These are phyloP conservation scores for Botrytis fragariae DNA, from an alignment of 2,329 filamentous ascomycete genomes.

Conservation along the genomic window DNA sequence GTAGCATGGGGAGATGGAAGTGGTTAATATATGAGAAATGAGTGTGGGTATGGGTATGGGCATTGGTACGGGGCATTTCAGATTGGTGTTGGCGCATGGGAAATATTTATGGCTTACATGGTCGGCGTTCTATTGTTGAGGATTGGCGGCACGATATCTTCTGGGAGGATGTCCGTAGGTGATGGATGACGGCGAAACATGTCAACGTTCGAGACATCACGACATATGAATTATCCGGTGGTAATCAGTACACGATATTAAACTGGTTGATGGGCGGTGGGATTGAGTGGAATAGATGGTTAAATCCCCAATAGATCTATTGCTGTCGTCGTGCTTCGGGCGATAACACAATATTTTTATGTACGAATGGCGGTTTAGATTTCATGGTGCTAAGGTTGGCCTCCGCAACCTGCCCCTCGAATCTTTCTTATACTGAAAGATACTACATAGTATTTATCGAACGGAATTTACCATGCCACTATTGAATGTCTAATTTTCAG, in stretches of 20 bases:
- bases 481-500: neutral
- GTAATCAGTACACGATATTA: neutral
- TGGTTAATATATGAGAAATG: neutral
- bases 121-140: conserved; percentile 2
- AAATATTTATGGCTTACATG: neutral
- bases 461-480: neutral
- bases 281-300: neutral
- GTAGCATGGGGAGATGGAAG: neutral
- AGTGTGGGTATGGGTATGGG: neutral
- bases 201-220: neutral
- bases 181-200: neutral
- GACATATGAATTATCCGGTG: neutral
- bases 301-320: too few species aligned
- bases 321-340: neutral
- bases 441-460: neutral
- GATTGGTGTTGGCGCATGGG: neutral
- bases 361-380: neutral
- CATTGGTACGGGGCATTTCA: neutral
- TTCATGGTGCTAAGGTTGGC: neutral
- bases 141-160: conserved; percentile 3
- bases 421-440: neutral
- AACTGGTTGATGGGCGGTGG: neutral
- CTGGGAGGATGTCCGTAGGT: neutral
- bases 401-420: neutral
- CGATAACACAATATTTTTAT: neutral